These are phyloP conservation scores for Acer saccharum DNA, from an alignment of 345 rosid genomes.

Conservation along the genomic window DNA sequence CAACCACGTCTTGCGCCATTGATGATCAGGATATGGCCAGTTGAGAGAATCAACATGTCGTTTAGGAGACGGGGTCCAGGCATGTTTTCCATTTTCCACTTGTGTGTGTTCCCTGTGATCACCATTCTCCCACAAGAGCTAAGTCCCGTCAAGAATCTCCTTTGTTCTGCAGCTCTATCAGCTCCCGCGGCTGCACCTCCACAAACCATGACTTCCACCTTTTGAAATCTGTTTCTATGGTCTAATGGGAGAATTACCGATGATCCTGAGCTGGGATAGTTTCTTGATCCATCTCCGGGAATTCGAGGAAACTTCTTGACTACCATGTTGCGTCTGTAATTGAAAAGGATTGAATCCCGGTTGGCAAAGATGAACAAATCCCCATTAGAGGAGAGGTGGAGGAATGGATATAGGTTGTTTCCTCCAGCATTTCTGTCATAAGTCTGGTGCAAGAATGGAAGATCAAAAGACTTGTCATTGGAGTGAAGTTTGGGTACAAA, in stretches of 20 bases:
- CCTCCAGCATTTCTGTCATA: constrained; percentile 28
- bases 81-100: constrained; percentile 60
- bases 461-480: constrained; percentile 28
- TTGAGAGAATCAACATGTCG: constrained; percentile 63
- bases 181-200: constrained; percentile 57
- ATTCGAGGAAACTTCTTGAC: constrained; percentile 46
- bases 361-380: constrained; percentile 56
- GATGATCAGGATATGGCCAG: constrained; percentile 46
- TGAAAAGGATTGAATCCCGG: constrained; percentile 45
- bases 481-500: constrained; percentile 31
- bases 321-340: constrained; percentile 34
- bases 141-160: constrained; percentile 31
- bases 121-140: constrained; percentile 43
- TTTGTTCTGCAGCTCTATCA: constrained; percentile 19
- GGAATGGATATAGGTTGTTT: constrained; percentile 64
- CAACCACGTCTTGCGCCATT: constrained; percentile 57
- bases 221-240: constrained; percentile 18
- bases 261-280: constrained; percentile 61
- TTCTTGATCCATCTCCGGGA: constrained; percentile 53
- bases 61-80: constrained; percentile 54
- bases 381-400: constrained; percentile 60
- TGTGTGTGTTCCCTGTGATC: constrained; percentile 34
- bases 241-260: constrained; percentile 48
- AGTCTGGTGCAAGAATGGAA: constrained; percentile 45
- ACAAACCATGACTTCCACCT: constrained; percentile 51